phyloP scores from a whole-genome alignment of 345 rosid genomes.

The Heritiera littoralis region DNA sequence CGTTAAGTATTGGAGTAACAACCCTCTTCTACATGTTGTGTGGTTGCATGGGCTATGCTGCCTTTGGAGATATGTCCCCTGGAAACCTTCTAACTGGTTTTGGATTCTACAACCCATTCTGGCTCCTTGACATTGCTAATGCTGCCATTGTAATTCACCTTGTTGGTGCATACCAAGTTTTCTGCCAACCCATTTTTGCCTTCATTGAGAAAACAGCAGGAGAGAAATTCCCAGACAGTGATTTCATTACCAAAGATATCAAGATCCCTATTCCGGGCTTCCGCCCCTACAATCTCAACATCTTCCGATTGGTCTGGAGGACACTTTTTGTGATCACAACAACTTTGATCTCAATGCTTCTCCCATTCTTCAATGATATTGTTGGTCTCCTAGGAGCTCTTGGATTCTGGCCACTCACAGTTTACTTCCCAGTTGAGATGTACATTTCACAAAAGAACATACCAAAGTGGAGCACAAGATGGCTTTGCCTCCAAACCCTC shows the following conservation, averaged over 20 bases:
- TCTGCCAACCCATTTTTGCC: constrained; percentile 79
- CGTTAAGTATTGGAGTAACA: constrained; percentile 63
- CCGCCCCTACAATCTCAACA: constrained; percentile 49
- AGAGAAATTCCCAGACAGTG: constrained; percentile 52
- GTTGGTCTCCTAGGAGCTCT: constrained; percentile 85
- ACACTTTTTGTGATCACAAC: constrained; percentile 65
- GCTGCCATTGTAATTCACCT: constrained; percentile 77
- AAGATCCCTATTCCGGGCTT: constrained; percentile 48
- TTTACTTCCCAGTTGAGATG: constrained; percentile 89
- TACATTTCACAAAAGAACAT: constrained; percentile 65
- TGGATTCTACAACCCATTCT: constrained; percentile 74
- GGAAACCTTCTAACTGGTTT: constrained; percentile 84
- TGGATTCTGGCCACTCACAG: constrained; percentile 93
- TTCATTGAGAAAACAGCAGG: constrained; percentile 66
- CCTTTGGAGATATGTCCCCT: constrained; percentile 77
- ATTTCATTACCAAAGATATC: constrained; percentile 54
- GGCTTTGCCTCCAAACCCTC: constrained; percentile 70
- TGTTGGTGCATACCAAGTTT: constrained; percentile 89
- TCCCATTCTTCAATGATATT: constrained; percentile 80
- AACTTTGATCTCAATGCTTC: constrained; percentile 75
- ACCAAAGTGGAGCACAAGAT: constrained; percentile 70
- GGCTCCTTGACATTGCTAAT: constrained; percentile 93
- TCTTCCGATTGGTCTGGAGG: constrained; percentile 83
- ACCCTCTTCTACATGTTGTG: constrained; percentile 89
- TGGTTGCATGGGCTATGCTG: constrained; percentile 84